Conservation (phyloP, 371 early-diverging fungal species). For the Dipsacomyces acuminosporus region DNA sequence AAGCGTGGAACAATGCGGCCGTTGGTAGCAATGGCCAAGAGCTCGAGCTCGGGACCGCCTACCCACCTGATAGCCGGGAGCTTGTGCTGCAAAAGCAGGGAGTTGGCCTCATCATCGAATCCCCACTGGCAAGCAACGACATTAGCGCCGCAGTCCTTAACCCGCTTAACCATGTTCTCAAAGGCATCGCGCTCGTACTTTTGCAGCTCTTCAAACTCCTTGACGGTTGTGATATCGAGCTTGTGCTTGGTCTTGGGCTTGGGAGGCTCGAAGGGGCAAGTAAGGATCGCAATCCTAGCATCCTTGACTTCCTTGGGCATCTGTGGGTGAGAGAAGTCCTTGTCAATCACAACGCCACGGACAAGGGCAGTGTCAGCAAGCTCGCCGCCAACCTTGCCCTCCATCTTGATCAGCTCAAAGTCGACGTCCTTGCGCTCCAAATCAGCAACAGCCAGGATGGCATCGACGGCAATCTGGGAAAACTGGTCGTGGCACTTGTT, state of each 20-base stretch:
- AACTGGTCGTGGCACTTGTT: conserved; percentile 97
- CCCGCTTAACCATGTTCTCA: conserved; percentile 92
- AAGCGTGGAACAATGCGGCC: conserved; percentile 99
- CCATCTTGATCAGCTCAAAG: conserved; percentile 99
- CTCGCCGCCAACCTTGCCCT: conserved; percentile 97
- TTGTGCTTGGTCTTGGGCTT: conserved; percentile 99
- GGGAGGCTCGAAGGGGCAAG: conserved; percentile 99
- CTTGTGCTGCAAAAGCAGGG: conserved; percentile 95
- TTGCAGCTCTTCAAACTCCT: conserved; percentile 96
- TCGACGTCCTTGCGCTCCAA: conserved; percentile 99
- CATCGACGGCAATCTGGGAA: conserved; percentile 97
- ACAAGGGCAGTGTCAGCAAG: conserved; percentile 91
- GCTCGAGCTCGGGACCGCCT: conserved; percentile 99
- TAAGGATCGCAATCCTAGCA: conserved; percentile 97
- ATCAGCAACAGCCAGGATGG: conserved; percentile 97
- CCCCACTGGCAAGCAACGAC: conserved; percentile 99
- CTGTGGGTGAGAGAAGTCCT: conserved; percentile 99
- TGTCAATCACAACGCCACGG: conserved; percentile 98
- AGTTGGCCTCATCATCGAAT: conserved; percentile 99
- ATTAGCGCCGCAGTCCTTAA: conserved; percentile 98
- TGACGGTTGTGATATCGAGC: conserved; percentile 95
- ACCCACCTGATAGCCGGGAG: conserved; percentile 99
- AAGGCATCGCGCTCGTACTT: conserved; percentile 96
- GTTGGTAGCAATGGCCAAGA: conserved; percentile 98
- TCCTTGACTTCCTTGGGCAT: conserved; percentile 97